Conservation (phyloP, 2,329 filamentous ascomycete genomes). For the Claviceps sp. region DNA sequence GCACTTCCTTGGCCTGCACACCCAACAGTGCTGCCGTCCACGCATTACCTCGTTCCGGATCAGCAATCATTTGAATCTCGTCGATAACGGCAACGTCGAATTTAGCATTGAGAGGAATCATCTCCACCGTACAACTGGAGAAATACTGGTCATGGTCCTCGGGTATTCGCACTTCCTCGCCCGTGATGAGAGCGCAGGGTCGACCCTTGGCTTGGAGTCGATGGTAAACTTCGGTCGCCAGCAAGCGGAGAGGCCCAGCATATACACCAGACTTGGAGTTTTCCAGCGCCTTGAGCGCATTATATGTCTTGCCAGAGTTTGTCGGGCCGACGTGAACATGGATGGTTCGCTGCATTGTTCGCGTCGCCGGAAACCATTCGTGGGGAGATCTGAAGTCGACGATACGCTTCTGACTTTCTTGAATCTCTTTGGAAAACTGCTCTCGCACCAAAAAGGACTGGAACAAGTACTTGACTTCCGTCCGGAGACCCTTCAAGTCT, state of each 20-base stretch:
- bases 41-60: slow-evolving; percentile 69
- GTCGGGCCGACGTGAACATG: slow-evolving; percentile 94
- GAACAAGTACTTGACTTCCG: slow-evolving; percentile 55
- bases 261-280: slow-evolving; percentile 67
- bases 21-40: slow-evolving; percentile 90
- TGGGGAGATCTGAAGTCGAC: slow-evolving; percentile 79
- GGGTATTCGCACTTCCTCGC: slow-evolving; percentile 71
- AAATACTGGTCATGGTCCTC: slow-evolving; percentile 45
- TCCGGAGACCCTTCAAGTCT: slow-evolving; percentile 35
- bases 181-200: slow-evolving; percentile 70
- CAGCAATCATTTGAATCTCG: slow-evolving; percentile 95
- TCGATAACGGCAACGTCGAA: slow-evolving; percentile 92
- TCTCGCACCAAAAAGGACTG: slow-evolving; percentile 48
- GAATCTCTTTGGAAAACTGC: slow-evolving; percentile 41
- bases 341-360: slow-evolving; percentile 66
- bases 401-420: slow-evolving; percentile 47
- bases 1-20: slow-evolving; percentile 74
- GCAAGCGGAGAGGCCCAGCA: slow-evolving; percentile 72
- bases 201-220: slow-evolving; percentile 68
- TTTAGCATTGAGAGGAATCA: slow-evolving; percentile 42
- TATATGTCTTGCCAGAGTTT: slow-evolving; percentile 96
- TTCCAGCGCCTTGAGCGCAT: slow-evolving; percentile 76
- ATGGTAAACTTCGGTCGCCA: slow-evolving; percentile 92
- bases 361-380: slow-evolving; percentile 84
- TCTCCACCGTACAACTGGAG: slow-evolving; percentile 87